phyloP scores from a whole-genome alignment of 352 stramenopile species.

The Pythium myriotylum region DNA sequence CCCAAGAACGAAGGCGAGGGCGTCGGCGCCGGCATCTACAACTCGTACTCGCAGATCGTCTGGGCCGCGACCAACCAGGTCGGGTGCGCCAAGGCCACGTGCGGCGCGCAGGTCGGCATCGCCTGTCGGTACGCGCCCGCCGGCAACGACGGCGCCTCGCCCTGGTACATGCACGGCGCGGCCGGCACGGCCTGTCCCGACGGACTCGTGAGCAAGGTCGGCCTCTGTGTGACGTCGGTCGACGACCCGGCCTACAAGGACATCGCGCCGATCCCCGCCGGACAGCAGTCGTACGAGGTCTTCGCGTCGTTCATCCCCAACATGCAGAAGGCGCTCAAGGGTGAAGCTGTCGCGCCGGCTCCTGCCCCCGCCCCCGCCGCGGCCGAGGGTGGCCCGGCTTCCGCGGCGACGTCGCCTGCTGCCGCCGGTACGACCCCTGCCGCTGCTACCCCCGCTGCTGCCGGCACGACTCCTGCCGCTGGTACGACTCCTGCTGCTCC shows the following conservation, averaged over 20 bases:
- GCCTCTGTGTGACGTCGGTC: conserved; percentile 51
- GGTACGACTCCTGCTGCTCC: not conserved
- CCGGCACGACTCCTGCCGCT: not conserved
- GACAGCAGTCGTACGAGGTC: conserved; percentile 58
- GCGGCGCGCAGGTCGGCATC: conserved; percentile 41
- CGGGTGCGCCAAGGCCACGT: conserved; percentile 59
- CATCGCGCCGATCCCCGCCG: conserved; percentile 56
- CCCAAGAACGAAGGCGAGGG: conserved; percentile 42
- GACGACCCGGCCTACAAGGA: conserved; percentile 51
- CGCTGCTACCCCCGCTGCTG: not conserved
- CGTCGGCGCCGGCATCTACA: conserved; percentile 64
- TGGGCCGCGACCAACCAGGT: conserved; percentile 64
- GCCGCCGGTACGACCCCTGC: not conserved
- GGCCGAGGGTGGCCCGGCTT: not conserved
- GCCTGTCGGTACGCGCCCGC: conserved; percentile 66
- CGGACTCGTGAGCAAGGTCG: conserved; percentile 43
- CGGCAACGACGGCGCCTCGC: conserved; percentile 50
- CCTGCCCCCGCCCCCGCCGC: not conserved
- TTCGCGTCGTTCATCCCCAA: conserved; percentile 56
- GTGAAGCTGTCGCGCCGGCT: conserved; percentile 22
- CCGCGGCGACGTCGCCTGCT: not conserved
- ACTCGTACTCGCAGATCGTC: conserved; percentile 78
- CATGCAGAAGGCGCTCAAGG: conserved; percentile 56
- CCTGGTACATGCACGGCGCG: conserved; percentile 65
- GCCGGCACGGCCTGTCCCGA: conserved; percentile 50